phyloP scores from a whole-genome alignment of 2,329 filamentous ascomycete genomes.

The Zarea fungicola region DNA sequence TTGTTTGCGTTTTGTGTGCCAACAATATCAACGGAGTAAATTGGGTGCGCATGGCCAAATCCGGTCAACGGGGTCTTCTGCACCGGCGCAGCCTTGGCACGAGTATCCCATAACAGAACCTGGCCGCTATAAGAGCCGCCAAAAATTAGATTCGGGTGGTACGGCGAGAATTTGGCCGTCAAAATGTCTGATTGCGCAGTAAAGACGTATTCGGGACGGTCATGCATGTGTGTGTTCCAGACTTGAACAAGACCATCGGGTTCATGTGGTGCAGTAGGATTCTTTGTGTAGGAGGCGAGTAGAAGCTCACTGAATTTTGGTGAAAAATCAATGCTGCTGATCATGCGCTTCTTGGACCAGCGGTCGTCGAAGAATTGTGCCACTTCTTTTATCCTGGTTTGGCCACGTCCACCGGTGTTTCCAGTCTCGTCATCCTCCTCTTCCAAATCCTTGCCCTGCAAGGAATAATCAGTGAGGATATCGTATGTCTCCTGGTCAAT shows the following conservation, averaged over 20 bases:
- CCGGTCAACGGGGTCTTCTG: conserved; percentile 95
- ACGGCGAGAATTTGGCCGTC: conserved; percentile 95
- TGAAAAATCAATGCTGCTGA: conserved; percentile 92
- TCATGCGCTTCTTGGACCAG: conserved; percentile 97
- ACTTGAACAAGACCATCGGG: conserved; percentile 91
- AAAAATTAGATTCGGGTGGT: conserved; percentile 93
- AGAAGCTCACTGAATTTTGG: conserved; percentile 92
- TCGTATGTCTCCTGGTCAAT: conserved; percentile 90
- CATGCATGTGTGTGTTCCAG: conserved; percentile 94
- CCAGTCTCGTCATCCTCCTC: conserved; percentile 78
- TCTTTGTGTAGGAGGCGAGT: conserved; percentile 94
- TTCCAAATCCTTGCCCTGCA: conserved; percentile 68
- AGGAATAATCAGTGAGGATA: conserved; percentile 87
- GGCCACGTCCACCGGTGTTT: conserved; percentile 64
- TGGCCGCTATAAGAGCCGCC: conserved; percentile 96
- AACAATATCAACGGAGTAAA: conserved; percentile 92
- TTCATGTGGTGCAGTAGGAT: conserved; percentile 88
- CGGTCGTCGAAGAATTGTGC: conserved; percentile 91
- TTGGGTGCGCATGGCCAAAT: conserved; percentile 90
- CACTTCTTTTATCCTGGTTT: conserved; percentile 75
- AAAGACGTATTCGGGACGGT: conserved; percentile 92
- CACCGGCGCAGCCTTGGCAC: conserved; percentile 80
- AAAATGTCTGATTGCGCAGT: conserved; percentile 94
- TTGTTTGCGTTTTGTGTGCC: conserved; percentile 99
- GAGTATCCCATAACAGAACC: conserved; percentile 94